These are phyloP conservation scores for Fibroporia radiculosa DNA, from an alignment of 768 basidiomycete species.

Conservation along the genomic window DNA sequence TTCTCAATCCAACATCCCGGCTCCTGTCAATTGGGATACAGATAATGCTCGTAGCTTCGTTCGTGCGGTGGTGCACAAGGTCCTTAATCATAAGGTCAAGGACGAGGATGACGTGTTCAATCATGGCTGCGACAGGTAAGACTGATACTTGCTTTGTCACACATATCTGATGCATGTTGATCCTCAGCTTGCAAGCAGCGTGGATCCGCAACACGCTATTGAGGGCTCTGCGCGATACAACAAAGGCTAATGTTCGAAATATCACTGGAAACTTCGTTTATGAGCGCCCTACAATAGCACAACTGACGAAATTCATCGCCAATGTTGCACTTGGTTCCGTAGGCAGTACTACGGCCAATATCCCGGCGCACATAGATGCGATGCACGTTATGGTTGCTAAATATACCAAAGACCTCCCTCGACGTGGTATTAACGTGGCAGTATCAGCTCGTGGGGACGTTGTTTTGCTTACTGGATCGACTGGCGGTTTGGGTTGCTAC, in stretches of 20 bases:
- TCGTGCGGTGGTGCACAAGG: slow-evolving; percentile 24
- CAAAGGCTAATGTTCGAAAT: slow-evolving; percentile 20
- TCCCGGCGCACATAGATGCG: slow-evolving; percentile 10
- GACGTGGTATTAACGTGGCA: not conserved
- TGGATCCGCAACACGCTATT: slow-evolving; percentile 26
- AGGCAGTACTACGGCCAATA: slow-evolving; percentile 13
- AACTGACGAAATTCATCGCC: slow-evolving; percentile 17
- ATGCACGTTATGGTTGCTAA: slow-evolving; percentile 35
- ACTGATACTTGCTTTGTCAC: slow-evolving; percentile 15
- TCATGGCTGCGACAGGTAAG: slow-evolving; percentile 4
- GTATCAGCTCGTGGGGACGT: slow-evolving; percentile 8
- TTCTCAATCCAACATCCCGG: slow-evolving; percentile 22
- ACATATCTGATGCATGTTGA: not conserved
- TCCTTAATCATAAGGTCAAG: slow-evolving; percentile 21
- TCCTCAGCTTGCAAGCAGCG: slow-evolving; percentile 19
- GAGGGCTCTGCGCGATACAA: slow-evolving; percentile 12
- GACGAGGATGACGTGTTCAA: slow-evolving; percentile 26
- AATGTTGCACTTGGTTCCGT: slow-evolving; percentile 23
- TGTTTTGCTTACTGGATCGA: slow-evolving; percentile 26
- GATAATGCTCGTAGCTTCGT: slow-evolving; percentile 23
- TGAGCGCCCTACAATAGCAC: not conserved
- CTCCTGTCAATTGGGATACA: slow-evolving; percentile 22
- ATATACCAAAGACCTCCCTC: slow-evolving; percentile 23
- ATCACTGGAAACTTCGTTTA: not conserved
- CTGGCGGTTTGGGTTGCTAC: slow-evolving; percentile 23